Percentiles rank a stretch among this genome's conserved stretches.
Evolutionary conservation across 176 grass and related monocot species (phyloP).

Genomic region (Leersia perrieri): DNA sequence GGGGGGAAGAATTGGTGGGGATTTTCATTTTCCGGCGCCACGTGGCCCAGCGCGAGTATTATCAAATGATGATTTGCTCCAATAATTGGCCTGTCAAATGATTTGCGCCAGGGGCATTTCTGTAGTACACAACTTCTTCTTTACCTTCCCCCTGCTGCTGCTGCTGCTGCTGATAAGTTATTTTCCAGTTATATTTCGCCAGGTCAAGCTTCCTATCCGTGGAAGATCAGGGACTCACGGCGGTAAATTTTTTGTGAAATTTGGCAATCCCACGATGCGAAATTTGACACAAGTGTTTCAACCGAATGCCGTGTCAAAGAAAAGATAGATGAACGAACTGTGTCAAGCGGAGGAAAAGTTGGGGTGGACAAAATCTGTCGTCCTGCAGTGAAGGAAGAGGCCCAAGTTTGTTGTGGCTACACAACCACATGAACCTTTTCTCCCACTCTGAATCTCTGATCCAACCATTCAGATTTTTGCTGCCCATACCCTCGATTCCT

Average conservation of each 20-base stretch:
- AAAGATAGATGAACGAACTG: background rate
- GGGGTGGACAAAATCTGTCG: conserved; percentile 7
- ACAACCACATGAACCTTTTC: conserved; percentile 20
- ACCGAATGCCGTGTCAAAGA: conserved; percentile 21
- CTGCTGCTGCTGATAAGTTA: background rate
- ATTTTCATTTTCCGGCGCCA: conserved; percentile 20
- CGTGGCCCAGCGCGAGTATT: conserved; percentile 17
- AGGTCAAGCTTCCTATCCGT: background rate
- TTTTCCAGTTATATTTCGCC: background rate
- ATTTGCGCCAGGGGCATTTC: conserved; percentile 17
- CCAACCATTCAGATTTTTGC: conserved; percentile 48
- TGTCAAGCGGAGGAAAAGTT: conserved; percentile 1
- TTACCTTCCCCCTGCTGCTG: background rate
- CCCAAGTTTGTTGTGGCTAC: conserved; percentile 15
- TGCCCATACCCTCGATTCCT: background rate
- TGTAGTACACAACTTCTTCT: conserved; percentile 20
- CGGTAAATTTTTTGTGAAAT: background rate
- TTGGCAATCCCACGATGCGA: background rate
- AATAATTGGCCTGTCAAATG: conserved; percentile 45
- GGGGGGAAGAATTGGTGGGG: background rate
- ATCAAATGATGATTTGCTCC: conserved; percentile 48
- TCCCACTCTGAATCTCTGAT: background rate
- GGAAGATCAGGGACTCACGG: background rate
- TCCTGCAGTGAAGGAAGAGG: background rate
- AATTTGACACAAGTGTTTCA: conserved; percentile 8